Conservation (phyloP, 2,329 filamentous ascomycete species). For the Hypomyces rosellus region DNA sequence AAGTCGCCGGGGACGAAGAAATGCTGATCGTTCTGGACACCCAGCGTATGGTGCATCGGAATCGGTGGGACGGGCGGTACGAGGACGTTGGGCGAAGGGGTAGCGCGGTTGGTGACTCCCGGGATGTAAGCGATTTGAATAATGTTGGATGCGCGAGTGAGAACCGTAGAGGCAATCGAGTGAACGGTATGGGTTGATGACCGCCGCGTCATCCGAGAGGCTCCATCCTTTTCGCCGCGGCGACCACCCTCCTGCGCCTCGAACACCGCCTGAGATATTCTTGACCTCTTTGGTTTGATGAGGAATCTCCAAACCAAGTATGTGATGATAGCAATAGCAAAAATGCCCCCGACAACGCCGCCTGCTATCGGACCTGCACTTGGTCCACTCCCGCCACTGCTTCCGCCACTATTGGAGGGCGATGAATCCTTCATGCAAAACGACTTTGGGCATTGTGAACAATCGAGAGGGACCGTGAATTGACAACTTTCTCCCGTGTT, state of each 20-base stretch:
- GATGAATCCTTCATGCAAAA: conserved; percentile 34
- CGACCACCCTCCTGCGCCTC: conserved; percentile 47
- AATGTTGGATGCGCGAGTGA: conserved; percentile 95
- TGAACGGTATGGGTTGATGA: conserved; percentile 79
- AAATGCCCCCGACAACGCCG: conserved; percentile 79
- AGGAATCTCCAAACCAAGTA: conserved; percentile 85
- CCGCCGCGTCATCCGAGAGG: conserved; percentile 43
- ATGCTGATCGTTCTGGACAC: conserved; percentile 66
- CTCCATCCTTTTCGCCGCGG: conserved; percentile 41
- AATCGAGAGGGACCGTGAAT: conserved; percentile 39
- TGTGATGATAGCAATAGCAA: conserved; percentile 64
- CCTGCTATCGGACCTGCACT: conserved; percentile 85
- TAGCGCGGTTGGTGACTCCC: conserved; percentile 87
- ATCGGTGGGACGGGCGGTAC: conserved; percentile 94
- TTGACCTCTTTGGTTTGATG: conserved; percentile 70
- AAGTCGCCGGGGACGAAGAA: conserved; percentile 91
- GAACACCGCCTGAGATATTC: conserved; percentile 48
- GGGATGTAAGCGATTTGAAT: conserved; percentile 99
- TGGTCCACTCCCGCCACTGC: conserved; percentile 38
- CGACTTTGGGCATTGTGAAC: conserved; percentile 41
- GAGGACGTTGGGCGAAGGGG: conserved; percentile 71
- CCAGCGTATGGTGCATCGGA: conserved; percentile 56
- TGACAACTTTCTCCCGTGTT: conserved; percentile 36
- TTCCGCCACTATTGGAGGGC: conserved; percentile 12
- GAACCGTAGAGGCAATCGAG: conserved; percentile 90